Base-by-base conservation (phyloP, 768 basidiomycete species). In the Termitomyces sp. region DNA sequence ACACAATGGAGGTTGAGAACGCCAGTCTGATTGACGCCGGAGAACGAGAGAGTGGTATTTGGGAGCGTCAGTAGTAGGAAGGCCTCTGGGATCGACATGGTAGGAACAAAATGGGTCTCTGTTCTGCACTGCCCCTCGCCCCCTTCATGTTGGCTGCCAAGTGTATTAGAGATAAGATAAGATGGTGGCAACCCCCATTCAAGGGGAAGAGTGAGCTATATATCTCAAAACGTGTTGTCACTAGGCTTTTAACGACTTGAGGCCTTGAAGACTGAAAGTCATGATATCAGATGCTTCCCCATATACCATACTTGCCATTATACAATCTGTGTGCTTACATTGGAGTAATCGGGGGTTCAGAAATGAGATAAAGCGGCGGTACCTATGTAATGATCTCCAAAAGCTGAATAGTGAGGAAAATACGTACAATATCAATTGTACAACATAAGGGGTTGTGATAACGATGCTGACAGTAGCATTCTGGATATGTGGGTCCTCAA, bases 1-100 rank as follows among this genome's bases (percentile, higher is more conserved):
- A 90, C 79, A 66, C 86, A 89, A 68, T 89, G 81, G 47, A 90
- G 74, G 27, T 75, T 75, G 56, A 85, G 77, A 17, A 63, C 58
- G 25, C 86, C 86, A 10, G 71, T 69, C 35, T 79, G 71, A 52
- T 62, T 66, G 19, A 45, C 56, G 12, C 67, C 70, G 2, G 68
- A 62, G 2, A 71, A 68, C 0, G 69, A 65, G 17, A 87, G 64
- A 1, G 73, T 73, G n/a, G 77, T 77, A 57, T 80, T 72, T 2
- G 77, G 75, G 11, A 89, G 71, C 9, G 70, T 79, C 49, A 87
- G 70, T 21, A 89, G 77, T 23, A 79, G 65, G 66, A 85, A 86
- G 1, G 80, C 83, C 56, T 85, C 78, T 31, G 56, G 59, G 14
- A 27, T 48, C 27, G 53, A 43, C 65, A 66, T 64, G 47, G 45